Conservation (phyloP, 2,329 filamentous ascomycete species). For the Aspergillus floridensis region DNA sequence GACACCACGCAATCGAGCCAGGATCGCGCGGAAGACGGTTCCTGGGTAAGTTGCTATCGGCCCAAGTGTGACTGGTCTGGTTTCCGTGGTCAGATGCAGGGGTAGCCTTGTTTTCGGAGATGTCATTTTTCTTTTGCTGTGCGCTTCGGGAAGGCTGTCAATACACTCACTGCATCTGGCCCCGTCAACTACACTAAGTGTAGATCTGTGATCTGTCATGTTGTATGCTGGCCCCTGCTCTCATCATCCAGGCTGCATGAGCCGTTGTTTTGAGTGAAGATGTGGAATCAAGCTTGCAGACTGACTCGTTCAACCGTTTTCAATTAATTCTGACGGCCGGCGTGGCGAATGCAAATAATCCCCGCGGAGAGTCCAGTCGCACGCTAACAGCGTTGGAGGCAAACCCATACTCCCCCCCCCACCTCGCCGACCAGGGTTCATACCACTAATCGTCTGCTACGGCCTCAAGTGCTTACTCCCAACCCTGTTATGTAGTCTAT, state of each 20-base stretch:
- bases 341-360: no score
- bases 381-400: background rate
- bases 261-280: background rate
- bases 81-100: background rate
- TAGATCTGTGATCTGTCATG: background rate
- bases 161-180: background rate
- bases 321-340: background rate
- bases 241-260: background rate
- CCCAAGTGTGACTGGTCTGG: background rate
- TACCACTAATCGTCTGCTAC: background rate
- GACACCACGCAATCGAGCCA: background rate
- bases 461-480: background rate
- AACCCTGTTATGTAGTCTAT: background rate
- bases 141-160: background rate
- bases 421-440: background rate
- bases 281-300: background rate
- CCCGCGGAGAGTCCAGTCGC: background rate
- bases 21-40: background rate
- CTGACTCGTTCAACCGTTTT: background rate
- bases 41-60: background rate
- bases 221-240: background rate
- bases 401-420: background rate
- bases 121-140: background rate
- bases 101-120: background rate
- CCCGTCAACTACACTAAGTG: background rate